A percentile compares a stretch with the other conserved stretches of the same genome.
These are phyloP conservation scores for Rhytidiadelphus loreus DNA, from an alignment of 225 moss, liverwort and hornwort genomes.

Conservation along the genomic window DNA sequence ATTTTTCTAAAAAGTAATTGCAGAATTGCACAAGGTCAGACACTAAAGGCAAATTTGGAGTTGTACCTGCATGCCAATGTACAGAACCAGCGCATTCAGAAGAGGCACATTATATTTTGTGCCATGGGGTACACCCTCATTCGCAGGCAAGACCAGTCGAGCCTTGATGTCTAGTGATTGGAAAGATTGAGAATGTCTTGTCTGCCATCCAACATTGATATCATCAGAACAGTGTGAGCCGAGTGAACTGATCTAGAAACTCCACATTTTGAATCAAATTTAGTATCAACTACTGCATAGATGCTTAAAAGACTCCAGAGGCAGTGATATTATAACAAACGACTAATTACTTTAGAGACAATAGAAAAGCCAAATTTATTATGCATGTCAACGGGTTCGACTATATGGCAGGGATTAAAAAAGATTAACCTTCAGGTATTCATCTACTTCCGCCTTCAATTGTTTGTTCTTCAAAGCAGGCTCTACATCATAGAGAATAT, in stretches of 20 bases:
- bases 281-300: not conserved
- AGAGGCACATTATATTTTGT: constrained; percentile 94
- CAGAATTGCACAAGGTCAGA: not conserved
- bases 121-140: constrained; percentile 70
- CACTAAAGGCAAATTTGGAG: not conserved
- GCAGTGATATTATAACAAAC: not conserved
- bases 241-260: not conserved
- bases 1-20: not conserved
- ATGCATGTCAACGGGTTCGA: not conserved
- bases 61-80: constrained; percentile 91
- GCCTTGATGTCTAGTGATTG: constrained; percentile 78
- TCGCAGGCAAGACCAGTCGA: constrained; percentile 64
- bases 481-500: constrained; percentile 93
- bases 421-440: constrained; percentile 72
- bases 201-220: constrained; percentile 41
- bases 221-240: not conserved
- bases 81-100: constrained; percentile 87
- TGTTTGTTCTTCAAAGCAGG: constrained; percentile 85
- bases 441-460: constrained; percentile 89
- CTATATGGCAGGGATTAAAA: not conserved
- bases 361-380: not conserved
- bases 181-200: constrained; percentile 62
- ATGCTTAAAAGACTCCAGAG: not conserved
- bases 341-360: not conserved
- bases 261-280: not conserved